Conservation (phyloP, 148 eudicot genomes). For the Euryodendron excelsum region DNA sequence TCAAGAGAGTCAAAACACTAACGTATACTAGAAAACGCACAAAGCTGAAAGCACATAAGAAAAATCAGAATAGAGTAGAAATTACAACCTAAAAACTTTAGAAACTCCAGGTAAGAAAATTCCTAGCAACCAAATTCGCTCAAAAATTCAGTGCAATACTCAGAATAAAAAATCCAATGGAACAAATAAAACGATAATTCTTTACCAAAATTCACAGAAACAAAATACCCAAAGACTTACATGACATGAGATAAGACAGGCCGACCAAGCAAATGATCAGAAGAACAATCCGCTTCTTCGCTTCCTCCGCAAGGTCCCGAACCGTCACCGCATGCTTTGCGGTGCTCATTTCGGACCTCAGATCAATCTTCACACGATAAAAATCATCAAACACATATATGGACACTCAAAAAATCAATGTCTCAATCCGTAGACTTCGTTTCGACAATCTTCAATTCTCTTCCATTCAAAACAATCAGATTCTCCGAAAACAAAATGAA, state of each 20-base stretch:
- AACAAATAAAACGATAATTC: background rate
- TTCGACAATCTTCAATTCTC: conserved; percentile 1
- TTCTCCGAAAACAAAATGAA: background rate
- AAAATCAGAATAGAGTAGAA: background rate
- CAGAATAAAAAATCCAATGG: background rate
- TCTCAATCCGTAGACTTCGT: background rate
- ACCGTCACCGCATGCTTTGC: conserved; percentile 50
- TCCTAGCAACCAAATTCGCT: background rate
- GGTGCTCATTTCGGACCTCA: conserved; percentile 43
- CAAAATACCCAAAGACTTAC: conserved; percentile 42
- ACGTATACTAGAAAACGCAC: background rate
- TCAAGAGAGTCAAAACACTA: background rate
- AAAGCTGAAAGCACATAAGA: background rate
- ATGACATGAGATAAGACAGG: conserved; percentile 83
- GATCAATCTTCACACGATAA: conserved; percentile 9
- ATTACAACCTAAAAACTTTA: conserved; percentile 1
- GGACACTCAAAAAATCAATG: background rate
- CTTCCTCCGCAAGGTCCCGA: conserved; percentile 76
- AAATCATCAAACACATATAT: conserved; percentile 9
- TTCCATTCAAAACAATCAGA: background rate
- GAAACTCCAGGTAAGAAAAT: background rate
- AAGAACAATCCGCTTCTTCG: conserved; percentile 73
- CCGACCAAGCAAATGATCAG: conserved; percentile 68
- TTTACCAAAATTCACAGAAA: background rate
- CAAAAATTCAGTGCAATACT: background rate